Evolutionary conservation across 2,329 filamentous ascomycete species (phyloP), one percentile per base, ranked within the genome.

Genomic region (Exserohilum turcica): DNA sequence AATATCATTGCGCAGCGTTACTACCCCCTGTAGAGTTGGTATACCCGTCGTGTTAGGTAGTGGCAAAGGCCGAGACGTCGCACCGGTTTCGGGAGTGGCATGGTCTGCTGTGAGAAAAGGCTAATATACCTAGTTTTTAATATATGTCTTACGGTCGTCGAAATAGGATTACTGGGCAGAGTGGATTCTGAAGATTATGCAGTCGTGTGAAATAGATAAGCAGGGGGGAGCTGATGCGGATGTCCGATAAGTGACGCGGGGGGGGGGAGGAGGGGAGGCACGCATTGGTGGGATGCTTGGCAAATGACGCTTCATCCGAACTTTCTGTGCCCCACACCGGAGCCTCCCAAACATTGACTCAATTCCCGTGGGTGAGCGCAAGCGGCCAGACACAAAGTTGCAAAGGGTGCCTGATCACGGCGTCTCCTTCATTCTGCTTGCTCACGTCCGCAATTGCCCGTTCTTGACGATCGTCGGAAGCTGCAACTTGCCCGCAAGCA

Each of bases 291-390:
- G 55, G 40, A 44, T 52, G 57, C 59, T 61, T 63, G 59, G 60
- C 64, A 51, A 54, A 66, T 64, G 62, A 65, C 62, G 64, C 60
- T 46, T 46, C 49, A 50, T 38, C 48, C 43, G 48, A 56, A 66
- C 57, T 64, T 65, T 51, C 46, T 43, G 38, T 52, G 46, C 53
- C 56, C 48, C 56, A 50, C 56, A 27, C 35, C 36, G 32, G 29
- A 46, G 27, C 32, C 16, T 27, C 40, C 29, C 45, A 33, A 42
- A 46, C 36, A 36, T 42, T 48, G 46, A 50, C 42, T 52, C 43
- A 48, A 43, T 10, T 9, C 29, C 29, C n/a, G 12, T 19, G 13
- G 35, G 21, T 31, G 28, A 18, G 33, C 28, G 29, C 35, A 6
- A 24, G 4, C 33, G 2, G 35, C 9, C 9, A 50, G 16, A 28